These are phyloP conservation scores for Mycena haematopus DNA, from an alignment of 768 basidiomycete genomes.

Conservation along the genomic window DNA sequence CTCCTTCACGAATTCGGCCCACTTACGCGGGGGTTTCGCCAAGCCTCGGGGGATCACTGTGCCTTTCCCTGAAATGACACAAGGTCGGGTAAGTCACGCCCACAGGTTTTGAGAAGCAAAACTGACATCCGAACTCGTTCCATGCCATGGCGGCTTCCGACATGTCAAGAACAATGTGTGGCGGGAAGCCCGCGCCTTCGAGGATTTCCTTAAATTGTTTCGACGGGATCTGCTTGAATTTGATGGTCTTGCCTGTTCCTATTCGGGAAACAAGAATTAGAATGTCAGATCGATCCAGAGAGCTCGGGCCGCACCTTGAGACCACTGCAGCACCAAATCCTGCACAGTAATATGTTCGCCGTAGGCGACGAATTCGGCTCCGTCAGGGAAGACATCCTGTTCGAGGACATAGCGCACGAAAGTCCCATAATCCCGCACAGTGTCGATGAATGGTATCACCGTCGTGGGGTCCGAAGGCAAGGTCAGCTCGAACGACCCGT, in stretches of 20 bases:
- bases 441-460: conserved; percentile 19
- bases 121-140: conserved; percentile 13
- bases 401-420: conserved; percentile 17
- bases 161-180: no score
- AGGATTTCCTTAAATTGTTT: background rate
- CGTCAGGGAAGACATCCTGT: conserved; percentile 7
- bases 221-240: conserved; percentile 4
- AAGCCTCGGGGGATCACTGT: conserved; percentile 6
- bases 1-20: conserved; percentile 2
- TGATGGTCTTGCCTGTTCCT: conserved; percentile 9
- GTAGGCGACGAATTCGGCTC: background rate
- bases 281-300: no score
- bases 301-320: background rate
- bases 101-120: no score
- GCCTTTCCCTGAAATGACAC: background rate
- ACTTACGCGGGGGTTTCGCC: background rate
- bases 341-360: conserved; percentile 6
- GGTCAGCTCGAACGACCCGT: conserved; percentile 2
- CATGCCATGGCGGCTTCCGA: background rate
- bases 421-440: conserved; percentile 17
- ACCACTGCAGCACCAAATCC: conserved; percentile 6
- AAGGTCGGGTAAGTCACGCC: background rate
- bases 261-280: no score
- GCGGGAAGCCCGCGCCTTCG: background rate
- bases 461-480: background rate